Evolutionary conservation across 1,284 basidiomycete genomes (phyloP), one percentile per base, ranked within the genome.

Genomic region (Ustanciosporium gigantosporum): DNA sequence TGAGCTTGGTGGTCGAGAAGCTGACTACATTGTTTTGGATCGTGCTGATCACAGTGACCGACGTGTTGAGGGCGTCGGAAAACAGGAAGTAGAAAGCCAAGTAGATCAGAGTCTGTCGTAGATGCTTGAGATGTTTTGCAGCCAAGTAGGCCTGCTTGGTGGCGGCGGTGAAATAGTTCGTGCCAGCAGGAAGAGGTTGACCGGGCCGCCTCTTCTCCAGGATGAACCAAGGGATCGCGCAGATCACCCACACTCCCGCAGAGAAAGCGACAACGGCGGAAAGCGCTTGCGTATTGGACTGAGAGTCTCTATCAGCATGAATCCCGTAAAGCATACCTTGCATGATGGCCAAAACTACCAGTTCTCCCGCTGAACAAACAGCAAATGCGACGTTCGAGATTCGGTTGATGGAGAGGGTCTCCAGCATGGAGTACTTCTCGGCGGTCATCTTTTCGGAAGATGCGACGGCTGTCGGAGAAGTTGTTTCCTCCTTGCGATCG

Each of bases 341-440:
- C 82, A 90, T 88, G 44, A 90, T 78, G 2, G 83, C 85, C 14
- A 90, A 83, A 25, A 90, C 86, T 35, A 82, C 82, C 38, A 87
- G 83, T 72, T 86, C 91, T 35, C 86, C 89, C 38, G 86, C 83
- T 86, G 88, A 70, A 87, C 87, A 24, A 87, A 86, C 84, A 70
- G 83, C 58, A 46, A 91, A 87, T 13, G 88, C 90, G 64, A 86
- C 87, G 60, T 92, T 92, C 69, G 87, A 87, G 53, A 92, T 88
- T 44, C 87, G 81, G 70, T 90, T 91, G 81, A 89, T 88, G 79
- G 90, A 86, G 40, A 91, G 72, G 45, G 86, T 87, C 70, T 90
- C 89, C 68, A 89, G 87, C 4, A 71, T 68, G 69, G 89, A 88
- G 68, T 88, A 89, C 61, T 84, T 85, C 40, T 86, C 86, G 3